Evolutionary conservation across 2,329 filamentous ascomycete species (phyloP), one percentile per base, ranked within the genome.

Genomic region (Paraconiothyrium sp.): DNA sequence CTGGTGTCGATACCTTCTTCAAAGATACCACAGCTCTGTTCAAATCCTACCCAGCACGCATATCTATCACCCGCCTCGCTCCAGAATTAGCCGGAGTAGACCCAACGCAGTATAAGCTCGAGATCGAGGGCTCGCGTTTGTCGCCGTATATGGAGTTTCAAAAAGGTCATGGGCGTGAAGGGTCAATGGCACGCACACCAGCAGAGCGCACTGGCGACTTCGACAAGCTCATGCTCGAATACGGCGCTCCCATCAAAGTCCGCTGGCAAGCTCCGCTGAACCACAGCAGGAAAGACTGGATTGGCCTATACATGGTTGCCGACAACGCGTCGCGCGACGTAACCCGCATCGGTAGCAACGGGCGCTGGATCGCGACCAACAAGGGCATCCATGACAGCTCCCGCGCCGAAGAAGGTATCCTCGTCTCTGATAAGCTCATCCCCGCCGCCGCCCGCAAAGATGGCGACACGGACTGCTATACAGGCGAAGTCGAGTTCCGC

Each of bases 281-380:
- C 67, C 95, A 98, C 79, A 90, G 89, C 80, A 93, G 91, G 76
- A 91, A 90, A 72, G 95, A 99, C 78, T 99, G 95, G 95, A 89
- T 99, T 57, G 94, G 94, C 4, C 84, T 99, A 6, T 99, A 98
- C 82, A 93, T 94, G 87, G 93, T 99, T 2, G 93, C 93, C 3
- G 94, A 98, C 79, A 99, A 97, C 74, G 87, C 89, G 7, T 95
- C 92, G 8, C 88, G 94, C 44, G 92, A 97, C 43, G 83, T 90
- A 14, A 97, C 95, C 2, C 89, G 92, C 56, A 88, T 97, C 10
- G 88, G 92, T 4, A 96, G 93, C 1, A 88, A 94, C 58, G 94
- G 94, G 41, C 89, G 95, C 60, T 99, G 95, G 95, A 84, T 93
- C 37, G 91, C 94, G 0, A 94, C 92, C 0, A 92, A 90, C 63